These are phyloP conservation scores for Solanum arcanum DNA, from an alignment of 257 asterid genomes.

Conservation along the genomic window DNA sequence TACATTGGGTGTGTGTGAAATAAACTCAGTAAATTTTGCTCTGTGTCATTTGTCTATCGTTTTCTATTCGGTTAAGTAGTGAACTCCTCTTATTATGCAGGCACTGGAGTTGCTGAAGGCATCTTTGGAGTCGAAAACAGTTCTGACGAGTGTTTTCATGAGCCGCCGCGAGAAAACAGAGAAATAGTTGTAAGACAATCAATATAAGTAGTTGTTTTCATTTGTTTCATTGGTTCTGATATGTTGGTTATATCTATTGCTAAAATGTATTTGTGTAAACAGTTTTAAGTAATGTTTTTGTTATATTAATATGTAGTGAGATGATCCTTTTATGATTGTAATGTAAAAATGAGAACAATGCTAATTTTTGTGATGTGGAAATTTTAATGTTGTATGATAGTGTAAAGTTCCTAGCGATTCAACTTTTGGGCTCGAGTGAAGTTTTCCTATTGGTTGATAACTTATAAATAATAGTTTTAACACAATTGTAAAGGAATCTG, in stretches of 20 bases:
- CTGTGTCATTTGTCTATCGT: not conserved
- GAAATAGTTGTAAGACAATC: not conserved
- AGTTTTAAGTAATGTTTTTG: not conserved
- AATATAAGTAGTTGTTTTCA: not conserved
- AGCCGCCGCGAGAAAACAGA: not conserved
- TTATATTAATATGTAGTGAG: not conserved
- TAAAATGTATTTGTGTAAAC: not conserved
- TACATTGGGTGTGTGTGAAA: not conserved
- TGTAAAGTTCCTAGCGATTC: no score
- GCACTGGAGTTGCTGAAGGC: slow-evolving; percentile 22
- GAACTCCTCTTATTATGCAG: not conserved
- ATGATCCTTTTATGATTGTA: not conserved
- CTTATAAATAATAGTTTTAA: no score
- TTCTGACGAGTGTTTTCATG: not conserved
- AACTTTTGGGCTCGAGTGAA: no score
- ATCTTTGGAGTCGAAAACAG: slow-evolving; percentile 4
- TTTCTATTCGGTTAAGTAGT: not conserved
- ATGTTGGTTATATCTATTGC: not conserved
- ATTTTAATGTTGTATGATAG: no score
- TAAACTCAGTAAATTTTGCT: not conserved
- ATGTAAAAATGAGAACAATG: not conserved
- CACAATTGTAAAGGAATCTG: no score
- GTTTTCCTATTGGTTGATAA: no score
- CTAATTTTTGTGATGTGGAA: not conserved
- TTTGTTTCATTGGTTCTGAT: not conserved